These are phyloP conservation scores for Waitea zeae DNA, from an alignment of 1,284 basidiomycete genomes.

Conservation along the genomic window DNA sequence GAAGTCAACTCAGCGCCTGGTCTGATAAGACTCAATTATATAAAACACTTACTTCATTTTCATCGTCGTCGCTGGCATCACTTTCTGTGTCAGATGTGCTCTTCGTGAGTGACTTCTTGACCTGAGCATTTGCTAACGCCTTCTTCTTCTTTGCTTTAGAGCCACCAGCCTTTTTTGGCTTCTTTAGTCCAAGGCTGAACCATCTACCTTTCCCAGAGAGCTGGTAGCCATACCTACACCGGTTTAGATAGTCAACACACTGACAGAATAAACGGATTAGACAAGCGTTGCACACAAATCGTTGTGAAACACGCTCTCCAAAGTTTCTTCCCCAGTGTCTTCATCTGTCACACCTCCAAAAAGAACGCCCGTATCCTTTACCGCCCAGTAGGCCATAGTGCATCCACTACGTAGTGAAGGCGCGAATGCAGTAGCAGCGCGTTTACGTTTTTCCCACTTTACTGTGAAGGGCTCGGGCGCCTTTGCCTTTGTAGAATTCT, in stretches of 20 bases:
- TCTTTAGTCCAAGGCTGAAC: slow-evolving; percentile 61
- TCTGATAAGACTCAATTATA: too few species aligned
- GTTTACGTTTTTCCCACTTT: slow-evolving; percentile 81
- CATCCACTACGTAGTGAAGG: slow-evolving; percentile 63
- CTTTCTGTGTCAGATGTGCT: too few species aligned
- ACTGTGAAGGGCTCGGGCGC: slow-evolving; percentile 30
- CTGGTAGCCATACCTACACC: slow-evolving; percentile 65
- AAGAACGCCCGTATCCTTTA: slow-evolving; percentile 56
- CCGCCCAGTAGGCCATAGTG: slow-evolving; percentile 70
- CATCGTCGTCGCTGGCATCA: too few species aligned
- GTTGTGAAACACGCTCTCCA: slow-evolving; percentile 77
- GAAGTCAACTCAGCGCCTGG: too few species aligned
- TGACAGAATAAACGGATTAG: too few species aligned
- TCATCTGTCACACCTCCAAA: slow-evolving; percentile 91
- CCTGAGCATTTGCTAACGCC: slow-evolving; percentile 11
- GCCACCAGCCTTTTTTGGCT: slow-evolving; percentile 29
- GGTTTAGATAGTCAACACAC: neutral
- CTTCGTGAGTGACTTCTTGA: too few species aligned
- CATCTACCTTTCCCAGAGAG: slow-evolving; percentile 65
- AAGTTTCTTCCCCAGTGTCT: slow-evolving; percentile 71
- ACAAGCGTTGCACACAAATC: slow-evolving; percentile 62
- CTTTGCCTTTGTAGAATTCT: slow-evolving; percentile 12
- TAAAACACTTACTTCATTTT: too few species aligned
- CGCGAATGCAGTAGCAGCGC: slow-evolving; percentile 51
- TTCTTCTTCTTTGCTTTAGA: slow-evolving; percentile 27